Evolutionary conservation across 2,329 filamentous ascomycete genomes (phyloP).

Genomic region (Clonostachys solani): DNA sequence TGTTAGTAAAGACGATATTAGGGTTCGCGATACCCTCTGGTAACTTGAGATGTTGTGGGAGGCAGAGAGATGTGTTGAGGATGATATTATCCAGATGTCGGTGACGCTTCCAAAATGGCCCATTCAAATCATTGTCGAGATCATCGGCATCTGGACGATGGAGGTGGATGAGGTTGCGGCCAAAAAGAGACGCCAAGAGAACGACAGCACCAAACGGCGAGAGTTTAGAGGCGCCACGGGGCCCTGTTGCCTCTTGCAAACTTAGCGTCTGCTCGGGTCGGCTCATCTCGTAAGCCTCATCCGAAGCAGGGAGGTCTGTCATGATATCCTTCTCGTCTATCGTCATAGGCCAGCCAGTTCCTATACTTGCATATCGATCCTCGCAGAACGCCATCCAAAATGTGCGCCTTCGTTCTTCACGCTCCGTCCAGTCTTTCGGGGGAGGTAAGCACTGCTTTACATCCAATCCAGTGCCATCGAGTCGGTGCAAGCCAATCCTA

Average conservation of each 20-base stretch:
- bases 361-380: conserved; percentile 91
- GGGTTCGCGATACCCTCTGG: conserved; percentile 71
- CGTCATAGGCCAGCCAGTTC: conserved; percentile 94
- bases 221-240: conserved; percentile 68
- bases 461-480: conserved; percentile 79
- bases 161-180: conserved; percentile 84
- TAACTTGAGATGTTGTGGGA: conserved; percentile 78
- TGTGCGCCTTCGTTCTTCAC: conserved; percentile 83
- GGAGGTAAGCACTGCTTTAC: conserved; percentile 89
- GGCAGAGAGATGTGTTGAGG: conserved; percentile 76
- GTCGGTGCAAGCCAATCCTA: conserved; percentile 87
- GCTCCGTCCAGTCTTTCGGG: conserved; percentile 88
- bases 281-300: conserved; percentile 81
- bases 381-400: conserved; percentile 94
- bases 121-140: conserved; percentile 81
- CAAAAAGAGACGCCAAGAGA: conserved; percentile 84
- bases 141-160: conserved; percentile 82
- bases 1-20: conserved; percentile 90
- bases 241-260: conserved; percentile 64
- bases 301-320: conserved; percentile 78
- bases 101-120: conserved; percentile 94
- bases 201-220: conserved; percentile 78
- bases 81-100: conserved; percentile 85
- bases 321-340: conserved; percentile 89
- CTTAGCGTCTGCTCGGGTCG: conserved; percentile 68